Conservation (phyloP, 257 asterid genomes). For the Lantana camara region DNA sequence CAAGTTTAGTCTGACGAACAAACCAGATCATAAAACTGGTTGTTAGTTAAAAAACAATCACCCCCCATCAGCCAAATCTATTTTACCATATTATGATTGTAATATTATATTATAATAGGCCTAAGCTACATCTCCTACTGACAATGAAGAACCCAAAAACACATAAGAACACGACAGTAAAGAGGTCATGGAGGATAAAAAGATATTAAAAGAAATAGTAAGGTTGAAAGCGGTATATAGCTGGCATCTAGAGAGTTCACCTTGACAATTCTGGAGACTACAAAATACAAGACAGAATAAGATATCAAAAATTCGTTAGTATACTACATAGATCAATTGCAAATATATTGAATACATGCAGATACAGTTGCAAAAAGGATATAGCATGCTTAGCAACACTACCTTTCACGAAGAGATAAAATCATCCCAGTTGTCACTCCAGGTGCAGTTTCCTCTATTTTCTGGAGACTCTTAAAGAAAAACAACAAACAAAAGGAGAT, state of each 20-base stretch:
- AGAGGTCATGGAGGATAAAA: no score
- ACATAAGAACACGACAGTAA: no score
- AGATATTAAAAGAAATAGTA: no score
- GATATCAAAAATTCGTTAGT: conserved; percentile 14
- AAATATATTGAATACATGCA: not conserved
- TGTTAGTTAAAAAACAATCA: conserved; percentile 5
- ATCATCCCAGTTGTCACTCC: conserved; percentile 93
- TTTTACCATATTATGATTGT: conserved; percentile 5
- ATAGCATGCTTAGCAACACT: conserved; percentile 13
- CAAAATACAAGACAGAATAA: conserved; percentile 34
- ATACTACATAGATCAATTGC: not conserved
- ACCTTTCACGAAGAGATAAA: conserved; percentile 95
- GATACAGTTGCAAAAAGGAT: no score
- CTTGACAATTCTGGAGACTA: conserved; percentile 87
- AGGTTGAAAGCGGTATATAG: conserved; percentile 34
- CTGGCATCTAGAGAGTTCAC: conserved; percentile 78
- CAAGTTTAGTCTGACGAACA: conserved; percentile 65
- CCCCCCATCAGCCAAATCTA: not conserved
- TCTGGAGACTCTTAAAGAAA: conserved; percentile 55
- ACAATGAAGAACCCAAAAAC: no score
- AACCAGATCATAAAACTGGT: conserved; percentile 17
- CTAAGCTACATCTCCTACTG: no score
- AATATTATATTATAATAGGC: not conserved
- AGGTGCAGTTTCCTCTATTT: conserved; percentile 88
- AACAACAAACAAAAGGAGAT: conserved; percentile 18